A percentile compares a stretch with the other conserved stretches of the same genome.
Evolutionary conservation across 768 basidiomycete species (phyloP).

Genomic region (Psilocybe subaeruginosa): DNA sequence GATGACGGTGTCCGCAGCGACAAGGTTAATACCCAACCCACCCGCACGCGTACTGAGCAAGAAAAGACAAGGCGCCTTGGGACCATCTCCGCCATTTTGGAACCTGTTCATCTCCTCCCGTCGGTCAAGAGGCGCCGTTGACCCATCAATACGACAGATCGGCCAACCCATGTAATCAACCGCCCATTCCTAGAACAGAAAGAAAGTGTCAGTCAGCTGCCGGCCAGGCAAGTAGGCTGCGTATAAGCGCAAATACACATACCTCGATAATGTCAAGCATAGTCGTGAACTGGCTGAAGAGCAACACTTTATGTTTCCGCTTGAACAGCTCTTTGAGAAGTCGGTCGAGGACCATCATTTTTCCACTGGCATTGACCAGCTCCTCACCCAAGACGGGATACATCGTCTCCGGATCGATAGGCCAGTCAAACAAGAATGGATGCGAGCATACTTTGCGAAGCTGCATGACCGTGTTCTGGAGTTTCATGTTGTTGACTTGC

Average conservation of each 20-base stretch:
- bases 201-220: not conserved
- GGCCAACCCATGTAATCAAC: constrained; percentile 78
- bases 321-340: constrained; percentile 82
- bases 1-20: constrained; percentile 88
- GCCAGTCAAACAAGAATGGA: constrained; percentile 90
- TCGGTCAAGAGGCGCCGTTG: constrained; percentile 79
- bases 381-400: constrained; percentile 74
- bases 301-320: constrained; percentile 80
- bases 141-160: constrained; percentile 92
- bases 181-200: constrained; percentile 77
- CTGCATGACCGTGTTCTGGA: constrained; percentile 97
- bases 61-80: constrained; percentile 74
- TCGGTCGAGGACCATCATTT: constrained; percentile 96
- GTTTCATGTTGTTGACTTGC: constrained; percentile 87
- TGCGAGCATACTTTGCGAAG: constrained; percentile 95
- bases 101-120: constrained; percentile 84
- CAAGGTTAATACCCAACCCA: constrained; percentile 80
- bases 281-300: constrained; percentile 93
- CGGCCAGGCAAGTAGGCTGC: not conserved
- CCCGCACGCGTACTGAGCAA: constrained; percentile 80
- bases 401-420: constrained; percentile 61
- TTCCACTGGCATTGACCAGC: constrained; percentile 86
- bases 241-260: constrained; percentile 14
- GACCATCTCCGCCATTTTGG: constrained; percentile 68
- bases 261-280: constrained; percentile 97